Percentiles rank a stretch among this genome's conserved stretches.
Evolutionary conservation across 257 asterid genomes (phyloP).

Genomic region (Solanum chmielewskii): DNA sequence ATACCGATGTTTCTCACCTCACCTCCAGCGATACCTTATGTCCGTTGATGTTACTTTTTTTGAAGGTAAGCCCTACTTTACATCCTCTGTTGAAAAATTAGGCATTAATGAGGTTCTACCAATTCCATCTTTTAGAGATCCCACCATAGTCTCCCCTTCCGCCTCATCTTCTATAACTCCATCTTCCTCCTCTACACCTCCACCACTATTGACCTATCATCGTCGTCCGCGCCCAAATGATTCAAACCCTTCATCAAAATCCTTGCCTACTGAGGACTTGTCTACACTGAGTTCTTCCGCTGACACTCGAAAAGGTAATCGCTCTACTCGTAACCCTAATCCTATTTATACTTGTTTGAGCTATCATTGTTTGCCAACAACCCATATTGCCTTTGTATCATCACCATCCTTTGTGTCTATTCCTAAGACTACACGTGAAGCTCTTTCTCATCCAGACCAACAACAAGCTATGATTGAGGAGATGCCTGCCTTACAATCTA

Average conservation of each 20-base stretch:
- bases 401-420: not conserved
- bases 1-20: not conserved
- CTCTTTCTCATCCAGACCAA: not conserved
- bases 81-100: not conserved
- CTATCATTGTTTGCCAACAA: not conserved
- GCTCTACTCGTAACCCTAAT: not conserved
- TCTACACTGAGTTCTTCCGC: not conserved
- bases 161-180: not conserved
- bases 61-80: not conserved
- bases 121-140: not conserved
- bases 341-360: not conserved
- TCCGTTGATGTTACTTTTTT: not conserved
- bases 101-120: not conserved
- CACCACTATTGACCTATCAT: not conserved
- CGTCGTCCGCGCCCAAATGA: not conserved
- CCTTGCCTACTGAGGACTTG: not conserved
- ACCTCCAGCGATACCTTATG: not conserved
- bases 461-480: not conserved
- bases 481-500: not conserved
- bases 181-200: not conserved
- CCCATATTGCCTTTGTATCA: not conserved
- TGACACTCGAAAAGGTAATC: not conserved
- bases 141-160: not conserved
- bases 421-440: not conserved
- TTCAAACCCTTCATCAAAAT: not conserved